Conservation (phyloP, 1,284 basidiomycete genomes). For the Tetrapyrgos nigripes region DNA sequence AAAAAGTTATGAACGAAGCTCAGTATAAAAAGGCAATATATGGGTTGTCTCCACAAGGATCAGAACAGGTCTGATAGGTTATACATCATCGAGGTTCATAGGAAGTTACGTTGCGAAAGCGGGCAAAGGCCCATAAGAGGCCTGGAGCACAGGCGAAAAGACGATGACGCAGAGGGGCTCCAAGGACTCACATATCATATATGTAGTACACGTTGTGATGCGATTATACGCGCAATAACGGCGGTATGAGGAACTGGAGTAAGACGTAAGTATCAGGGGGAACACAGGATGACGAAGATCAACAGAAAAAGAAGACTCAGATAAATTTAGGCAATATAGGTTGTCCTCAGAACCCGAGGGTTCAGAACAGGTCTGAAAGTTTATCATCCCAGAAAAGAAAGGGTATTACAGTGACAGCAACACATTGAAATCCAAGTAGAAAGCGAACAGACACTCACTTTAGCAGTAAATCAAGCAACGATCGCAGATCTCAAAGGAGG, state of each 20-base stretch:
- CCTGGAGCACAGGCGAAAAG: not conserved
- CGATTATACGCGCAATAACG: not conserved
- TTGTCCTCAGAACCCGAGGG: conserved; percentile 44
- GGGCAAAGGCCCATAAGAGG: not conserved
- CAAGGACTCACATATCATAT: conserved; percentile 10
- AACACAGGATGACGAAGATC: not conserved
- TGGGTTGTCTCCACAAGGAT: conserved; percentile 37
- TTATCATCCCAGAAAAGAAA: conserved; percentile 45
- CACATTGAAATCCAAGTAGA: conserved; percentile 1
- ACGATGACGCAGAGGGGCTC: not conserved
- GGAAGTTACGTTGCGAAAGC: not conserved
- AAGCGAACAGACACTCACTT: conserved; percentile 28
- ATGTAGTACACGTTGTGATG: not conserved
- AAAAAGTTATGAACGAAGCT: too few species aligned
- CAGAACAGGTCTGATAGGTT: conserved; percentile 50
- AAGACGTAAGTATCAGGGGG: conserved; percentile 7
- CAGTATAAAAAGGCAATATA: conserved; percentile 53
- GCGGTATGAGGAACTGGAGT: conserved; percentile 7
- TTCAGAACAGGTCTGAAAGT: conserved; percentile 62
- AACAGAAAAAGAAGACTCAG: conserved; percentile 15
- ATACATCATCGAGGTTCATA: conserved; percentile 39
- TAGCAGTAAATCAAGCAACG: conserved; percentile 19
- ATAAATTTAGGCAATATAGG: conserved; percentile 37
- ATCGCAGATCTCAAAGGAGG: conserved; percentile 53
- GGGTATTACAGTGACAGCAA: conserved; percentile 7